phyloP scores from a whole-genome alignment of 129 eudicot species.

The Chrysanthemum lavandulifolium region DNA sequence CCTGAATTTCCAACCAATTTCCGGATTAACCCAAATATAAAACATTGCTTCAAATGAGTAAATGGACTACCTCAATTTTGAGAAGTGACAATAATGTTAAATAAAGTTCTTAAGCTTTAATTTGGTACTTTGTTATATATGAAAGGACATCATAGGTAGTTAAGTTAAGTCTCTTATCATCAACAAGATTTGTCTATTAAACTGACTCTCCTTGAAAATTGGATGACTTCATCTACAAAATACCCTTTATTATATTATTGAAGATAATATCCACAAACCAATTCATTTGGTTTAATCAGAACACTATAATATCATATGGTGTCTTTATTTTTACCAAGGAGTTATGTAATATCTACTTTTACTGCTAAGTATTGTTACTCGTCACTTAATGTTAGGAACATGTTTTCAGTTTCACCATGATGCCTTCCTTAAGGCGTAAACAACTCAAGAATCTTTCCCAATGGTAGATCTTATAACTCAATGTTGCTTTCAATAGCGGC shows the following conservation, averaged over 20 bases:
- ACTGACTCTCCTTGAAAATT: no score
- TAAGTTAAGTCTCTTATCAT: no score
- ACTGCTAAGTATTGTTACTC: not conserved
- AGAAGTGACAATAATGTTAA: no score
- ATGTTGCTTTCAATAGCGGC: constrained; percentile 10
- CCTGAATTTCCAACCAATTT: no score
- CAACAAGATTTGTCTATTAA: no score
- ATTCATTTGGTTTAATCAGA: not conserved
- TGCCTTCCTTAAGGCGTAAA: constrained; percentile 26
- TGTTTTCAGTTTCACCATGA: constrained; percentile 6
- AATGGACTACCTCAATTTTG: no score
- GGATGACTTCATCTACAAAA: no score
- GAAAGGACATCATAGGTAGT: no score
- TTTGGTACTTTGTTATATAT: no score
- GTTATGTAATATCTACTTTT: not conserved
- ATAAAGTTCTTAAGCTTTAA: no score
- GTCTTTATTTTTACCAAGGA: not conserved
- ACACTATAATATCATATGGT: constrained; percentile 7
- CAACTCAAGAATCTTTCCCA: constrained; percentile 29
- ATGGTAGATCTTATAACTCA: not conserved
- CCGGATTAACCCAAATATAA: no score
- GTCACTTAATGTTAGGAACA: constrained; percentile 17
- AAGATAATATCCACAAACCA: not conserved
- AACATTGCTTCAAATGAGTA: no score
- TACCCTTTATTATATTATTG: not conserved